phyloP scores from a whole-genome alignment of 371 early-diverging fungal species.

The Lichtheimia ornata region DNA sequence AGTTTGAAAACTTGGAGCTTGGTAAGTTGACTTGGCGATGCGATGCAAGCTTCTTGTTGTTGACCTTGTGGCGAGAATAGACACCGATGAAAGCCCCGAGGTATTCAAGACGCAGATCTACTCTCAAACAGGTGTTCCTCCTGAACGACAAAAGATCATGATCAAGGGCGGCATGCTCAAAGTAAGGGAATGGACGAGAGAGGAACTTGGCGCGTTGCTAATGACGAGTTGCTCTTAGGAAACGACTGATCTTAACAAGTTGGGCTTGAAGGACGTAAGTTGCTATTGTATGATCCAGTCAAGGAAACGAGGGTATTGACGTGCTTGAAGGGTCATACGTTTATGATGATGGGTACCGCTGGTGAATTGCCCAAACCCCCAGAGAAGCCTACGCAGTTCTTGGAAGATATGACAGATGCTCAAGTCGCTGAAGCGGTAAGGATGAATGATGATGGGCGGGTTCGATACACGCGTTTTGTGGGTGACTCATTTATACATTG shows the following conservation, averaged over 20 bases:
- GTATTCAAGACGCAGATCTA: slow-evolving; percentile 91
- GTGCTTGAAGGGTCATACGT: slow-evolving; percentile 54
- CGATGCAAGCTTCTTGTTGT: too few relatives aligned
- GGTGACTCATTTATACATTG: not conserved
- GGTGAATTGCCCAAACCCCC: slow-evolving; percentile 86
- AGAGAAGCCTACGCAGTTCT: slow-evolving; percentile 67
- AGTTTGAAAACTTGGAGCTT: slow-evolving; percentile 80
- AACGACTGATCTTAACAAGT: slow-evolving; percentile 67
- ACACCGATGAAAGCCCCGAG: slow-evolving; percentile 74
- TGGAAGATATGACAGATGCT: slow-evolving; percentile 92
- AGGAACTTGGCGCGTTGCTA: too few relatives aligned
- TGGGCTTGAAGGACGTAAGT: slow-evolving; percentile 68
- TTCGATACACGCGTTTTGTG: not conserved
- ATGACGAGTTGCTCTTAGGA: slow-evolving; percentile 50
- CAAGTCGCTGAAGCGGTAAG: slow-evolving; percentile 82
- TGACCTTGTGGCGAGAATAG: slow-evolving; percentile 25
- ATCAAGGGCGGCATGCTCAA: slow-evolving; percentile 94
- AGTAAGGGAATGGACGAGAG: slow-evolving; percentile 42
- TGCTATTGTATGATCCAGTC: not conserved
- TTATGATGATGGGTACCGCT: slow-evolving; percentile 96
- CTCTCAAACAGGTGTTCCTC: slow-evolving; percentile 90
- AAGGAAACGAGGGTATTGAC: not conserved
- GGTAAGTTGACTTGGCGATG: slow-evolving; percentile 21
- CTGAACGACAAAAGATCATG: slow-evolving; percentile 93
- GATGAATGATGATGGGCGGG: not conserved